Evolutionary conservation across 371 early-diverging fungal genomes (phyloP), one percentile per base, ranked within the genome.

Genomic region (Agmasoma carcini): DNA sequence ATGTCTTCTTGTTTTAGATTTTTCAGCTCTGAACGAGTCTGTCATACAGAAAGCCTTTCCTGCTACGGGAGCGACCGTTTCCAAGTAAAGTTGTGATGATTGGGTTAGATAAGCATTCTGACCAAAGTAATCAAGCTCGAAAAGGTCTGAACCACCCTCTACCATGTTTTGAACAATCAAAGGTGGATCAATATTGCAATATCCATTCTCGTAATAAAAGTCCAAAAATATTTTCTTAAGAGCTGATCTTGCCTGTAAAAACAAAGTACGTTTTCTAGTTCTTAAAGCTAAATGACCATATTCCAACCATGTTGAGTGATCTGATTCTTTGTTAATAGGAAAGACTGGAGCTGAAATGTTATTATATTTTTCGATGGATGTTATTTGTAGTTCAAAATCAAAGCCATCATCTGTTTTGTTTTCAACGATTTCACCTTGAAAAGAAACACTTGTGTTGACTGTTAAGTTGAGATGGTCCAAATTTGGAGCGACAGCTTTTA

Each of bases 81-180:
- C 99, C 49, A 98, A 79, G 70, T 98, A 98, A 40, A 98, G 83
- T 78, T 98, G 97, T 22, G 92, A 91, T 23, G 91, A 88, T 79
- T 98, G 99, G 1, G 99, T 94, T 68, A 98, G 77, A 74, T 88
- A 98, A 7, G 97, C 96, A 74, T 66, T 77, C 73, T 90, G 86
- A 29, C 89, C 93, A 71, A 94, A 96, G 78, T 96, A 98, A 74
- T 94, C 79, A 75, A 98, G 82, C 50, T 78, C 78, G 66, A 98
- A 98, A 49, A 98, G 79, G 2, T 95, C 95, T 38, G 84, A 80
- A 9, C 99, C 99, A 64, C 99, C 99, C 78, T 98, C 99, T 20
- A 93, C 94, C 75, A 94, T 93, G 43, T 94, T 96, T 78, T 96
- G 93, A n/a, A 95, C 96, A 84, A 98, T 85, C 68, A 88, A 84